Evolutionary conservation across 805 yeast species (phyloP).

Genomic region (Diddensiella transvaalensis): DNA sequence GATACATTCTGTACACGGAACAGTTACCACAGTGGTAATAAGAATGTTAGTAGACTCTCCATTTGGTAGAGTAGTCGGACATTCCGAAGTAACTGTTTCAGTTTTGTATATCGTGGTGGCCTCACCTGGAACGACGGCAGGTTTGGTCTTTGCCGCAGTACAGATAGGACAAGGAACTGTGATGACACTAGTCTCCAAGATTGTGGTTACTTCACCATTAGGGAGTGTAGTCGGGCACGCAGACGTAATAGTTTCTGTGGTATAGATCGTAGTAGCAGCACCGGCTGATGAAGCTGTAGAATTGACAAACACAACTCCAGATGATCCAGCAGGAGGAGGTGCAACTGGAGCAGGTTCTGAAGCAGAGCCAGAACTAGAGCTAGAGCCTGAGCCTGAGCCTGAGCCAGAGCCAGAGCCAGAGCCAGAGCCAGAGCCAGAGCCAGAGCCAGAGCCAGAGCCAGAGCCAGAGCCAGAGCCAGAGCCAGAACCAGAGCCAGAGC

Average conservation of each 20-base stretch:
- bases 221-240: not conserved
- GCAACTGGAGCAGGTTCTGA: too few relatives aligned
- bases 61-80: not conserved
- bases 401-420: conserved; percentile 5
- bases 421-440: too few relatives aligned
- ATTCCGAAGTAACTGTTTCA: not conserved
- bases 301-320: too few relatives aligned
- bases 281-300: too few relatives aligned
- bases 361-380: too few relatives aligned
- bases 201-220: not conserved
- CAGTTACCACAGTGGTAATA: not conserved
- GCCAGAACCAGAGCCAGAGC: too few relatives aligned
- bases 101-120: not conserved
- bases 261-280: not conserved
- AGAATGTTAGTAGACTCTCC: not conserved
- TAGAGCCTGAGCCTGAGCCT: too few relatives aligned
- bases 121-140: too few relatives aligned
- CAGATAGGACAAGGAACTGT: not conserved
- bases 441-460: too few relatives aligned
- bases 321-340: too few relatives aligned
- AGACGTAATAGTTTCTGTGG: not conserved
- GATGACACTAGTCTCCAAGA: not conserved
- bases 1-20: too few relatives aligned
- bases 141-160: too few relatives aligned
- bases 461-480: conserved; percentile 5